Base-by-base conservation (phyloP, 176 grass and related monocot species). In the Alloteropsis semialata region DNA sequence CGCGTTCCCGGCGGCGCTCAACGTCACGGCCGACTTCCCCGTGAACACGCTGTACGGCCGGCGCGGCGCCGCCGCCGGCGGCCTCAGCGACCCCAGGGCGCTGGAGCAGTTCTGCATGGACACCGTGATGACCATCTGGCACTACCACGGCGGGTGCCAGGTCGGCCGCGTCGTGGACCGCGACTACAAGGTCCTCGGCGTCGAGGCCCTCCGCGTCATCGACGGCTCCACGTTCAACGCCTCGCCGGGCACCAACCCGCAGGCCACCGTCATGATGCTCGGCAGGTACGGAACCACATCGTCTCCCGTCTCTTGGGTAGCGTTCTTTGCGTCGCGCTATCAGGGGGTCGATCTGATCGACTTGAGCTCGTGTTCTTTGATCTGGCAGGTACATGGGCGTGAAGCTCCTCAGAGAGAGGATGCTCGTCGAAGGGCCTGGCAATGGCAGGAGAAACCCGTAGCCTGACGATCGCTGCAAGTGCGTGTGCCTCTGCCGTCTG, bases 251-350 rank as follows among this genome's bases (percentile, higher is more conserved):
- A 97, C 94, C 48, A 97, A 97, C 74, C 94, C 94, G 43, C 94
- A 97, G 72, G 94, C 94, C 74, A 93, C 94, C 68, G 91, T 97
- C 61, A 88, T 97, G 94, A 97, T 93, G 94, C 94, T 97, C 36
- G 94, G 94, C 43, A 97, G 94, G 94, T 95, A 84, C 8, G 37
- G 53, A 3, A 1, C 5, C 38, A 38, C 32, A 33, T 32, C 45
- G 10, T 32, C 49, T 82, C 19, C 24, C 32, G 41, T 28, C 10
- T 28, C 74, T 36, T 36, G 34, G 34, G 34, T 36, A 36, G 5
- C 62, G 49, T 77, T 77, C 43, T 43, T 43, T 33, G 33, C 51
- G n/a, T n/a, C 42, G 21, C 1, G 9, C 16, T 41, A n/a, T 65
- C 27, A 38, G 41, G 59, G 49, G 24, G 2, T 44, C 65, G 15